A percentile compares a stretch with the other conserved stretches of the same genome.
Evolutionary conservation across 2,329 filamentous ascomycete genomes (phyloP).

Genomic region (Talaromyces verruculosus): DNA sequence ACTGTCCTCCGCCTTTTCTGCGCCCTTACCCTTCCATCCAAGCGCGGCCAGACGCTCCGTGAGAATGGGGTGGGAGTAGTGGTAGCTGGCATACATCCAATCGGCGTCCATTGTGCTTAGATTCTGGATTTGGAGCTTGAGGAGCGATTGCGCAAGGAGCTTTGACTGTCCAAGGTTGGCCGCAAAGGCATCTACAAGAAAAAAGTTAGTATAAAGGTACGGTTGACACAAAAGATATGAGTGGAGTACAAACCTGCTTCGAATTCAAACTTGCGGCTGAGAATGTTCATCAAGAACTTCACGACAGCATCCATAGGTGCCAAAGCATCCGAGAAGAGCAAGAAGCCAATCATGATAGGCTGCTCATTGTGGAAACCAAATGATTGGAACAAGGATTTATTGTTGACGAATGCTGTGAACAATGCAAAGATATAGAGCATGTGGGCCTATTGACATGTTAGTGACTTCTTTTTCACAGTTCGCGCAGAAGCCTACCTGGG

Average conservation of each 20-base stretch:
- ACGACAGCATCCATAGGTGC: conserved; percentile 91
- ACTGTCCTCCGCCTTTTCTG: conserved; percentile 54
- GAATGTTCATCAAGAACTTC: conserved; percentile 92
- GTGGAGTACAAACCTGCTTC: conserved; percentile 66
- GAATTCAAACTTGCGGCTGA: conserved; percentile 94
- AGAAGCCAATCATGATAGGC: conserved; percentile 95
- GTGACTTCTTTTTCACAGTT: conserved; percentile 12
- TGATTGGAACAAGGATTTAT: conserved; percentile 81
- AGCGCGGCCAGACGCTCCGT: conserved; percentile 89
- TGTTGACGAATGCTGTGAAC: conserved; percentile 97
- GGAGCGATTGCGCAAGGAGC: conserved; percentile 81
- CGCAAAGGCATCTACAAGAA: conserved; percentile 73
- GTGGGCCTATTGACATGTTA: conserved; percentile 62
- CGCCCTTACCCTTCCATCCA: conserved; percentile 70
- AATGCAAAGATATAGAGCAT: conserved; percentile 95
- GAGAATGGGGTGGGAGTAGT: conserved; percentile 96
- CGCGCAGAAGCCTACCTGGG: conserved; percentile 59
- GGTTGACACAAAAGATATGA: not conserved
- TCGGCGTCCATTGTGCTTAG: conserved; percentile 98
- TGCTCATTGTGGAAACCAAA: conserved; percentile 83
- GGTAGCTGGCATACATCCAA: conserved; percentile 97
- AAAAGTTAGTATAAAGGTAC: conserved; percentile 7
- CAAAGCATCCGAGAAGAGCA: conserved; percentile 95
- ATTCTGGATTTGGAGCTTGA: conserved; percentile 98
- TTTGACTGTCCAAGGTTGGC: conserved; percentile 76